Conservation (phyloP, 106 monocot genomes). For the Posidonia australis region DNA sequence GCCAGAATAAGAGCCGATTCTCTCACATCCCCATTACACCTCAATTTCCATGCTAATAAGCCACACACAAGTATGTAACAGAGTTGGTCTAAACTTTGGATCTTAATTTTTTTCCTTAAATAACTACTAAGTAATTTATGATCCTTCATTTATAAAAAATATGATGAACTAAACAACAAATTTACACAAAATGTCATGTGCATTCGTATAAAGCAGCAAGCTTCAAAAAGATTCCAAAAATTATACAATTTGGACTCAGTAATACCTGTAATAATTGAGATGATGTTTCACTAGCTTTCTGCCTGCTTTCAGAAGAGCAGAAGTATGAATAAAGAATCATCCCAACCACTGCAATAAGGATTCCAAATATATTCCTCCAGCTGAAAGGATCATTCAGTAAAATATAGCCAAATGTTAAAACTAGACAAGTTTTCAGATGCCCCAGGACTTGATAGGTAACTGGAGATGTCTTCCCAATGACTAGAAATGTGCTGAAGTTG, state of each 20-base stretch:
- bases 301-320: constrained; percentile 44
- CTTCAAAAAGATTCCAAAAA: not conserved
- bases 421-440: constrained; percentile 83
- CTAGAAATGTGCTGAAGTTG: constrained; percentile 89
- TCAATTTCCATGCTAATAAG: too few relatives aligned
- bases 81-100: too few relatives aligned
- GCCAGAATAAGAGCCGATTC: not conserved
- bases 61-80: too few relatives aligned
- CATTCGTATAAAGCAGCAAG: not conserved
- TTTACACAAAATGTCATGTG: too few relatives aligned
- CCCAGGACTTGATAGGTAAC: constrained; percentile 92
- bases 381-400: constrained; percentile 78
- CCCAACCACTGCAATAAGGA: constrained; percentile 55
- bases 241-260: not conserved
- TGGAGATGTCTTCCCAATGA: constrained; percentile 86
- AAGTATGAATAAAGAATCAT: constrained; percentile 77
- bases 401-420: constrained; percentile 76
- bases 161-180: too few relatives aligned
- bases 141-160: too few relatives aligned
- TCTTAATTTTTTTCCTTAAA: too few relatives aligned
- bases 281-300: constrained; percentile 45
- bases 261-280: constrained; percentile 38
- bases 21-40: too few relatives aligned
- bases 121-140: too few relatives aligned
- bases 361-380: constrained; percentile 79